Evolutionary conservation across 345 rosid genomes (phyloP), one percentile per base, ranked within the genome.

Genomic region (Viola odorata): DNA sequence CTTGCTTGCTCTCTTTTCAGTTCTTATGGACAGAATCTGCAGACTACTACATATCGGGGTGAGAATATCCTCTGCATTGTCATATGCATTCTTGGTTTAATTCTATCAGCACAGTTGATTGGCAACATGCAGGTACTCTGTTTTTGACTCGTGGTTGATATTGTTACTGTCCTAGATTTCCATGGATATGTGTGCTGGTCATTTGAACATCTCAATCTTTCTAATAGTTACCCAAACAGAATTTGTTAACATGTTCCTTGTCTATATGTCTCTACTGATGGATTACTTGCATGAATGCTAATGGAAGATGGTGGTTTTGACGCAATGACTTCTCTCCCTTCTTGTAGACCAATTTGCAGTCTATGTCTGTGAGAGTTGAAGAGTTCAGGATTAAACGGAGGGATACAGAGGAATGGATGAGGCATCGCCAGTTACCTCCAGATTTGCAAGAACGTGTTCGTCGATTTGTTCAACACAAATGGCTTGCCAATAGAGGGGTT

Each of bases 401-500:
- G 72, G 99, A 94, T 71, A 86, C 92, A 50, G 97, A 94, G 74
- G 97, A 90, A 69, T 86, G 97, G 97, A 94, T 88, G 99, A 79
- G 92, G 67, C 97, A 86, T 75, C 87, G 99, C 5, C 99, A 94
- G 64, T 63, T 94, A 70, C 96, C 96, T 37, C 81, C 73, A 5
- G 84, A 75, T 51, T 79, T 94, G 63, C 89, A 81, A 61, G 97
- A 94, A 65, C 85, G 95, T 14, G 87, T 94, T 32, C 88, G 80
- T 39, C 81, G 77, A 41, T 94, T 82, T 50, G 80, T 81, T 36
- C 99, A 90, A 60, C 87, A 86, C 69, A 88, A 94, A 74, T 94
- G 99, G 96, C 86, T 88, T 53, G 88, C 99, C 49, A 87, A 96
- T 0, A 69, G 99, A 76, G 99, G 99, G 11, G 99, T 94, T 50